Base-by-base conservation (phyloP, 441 rosid species). In the Populus trichocarpa region DNA sequence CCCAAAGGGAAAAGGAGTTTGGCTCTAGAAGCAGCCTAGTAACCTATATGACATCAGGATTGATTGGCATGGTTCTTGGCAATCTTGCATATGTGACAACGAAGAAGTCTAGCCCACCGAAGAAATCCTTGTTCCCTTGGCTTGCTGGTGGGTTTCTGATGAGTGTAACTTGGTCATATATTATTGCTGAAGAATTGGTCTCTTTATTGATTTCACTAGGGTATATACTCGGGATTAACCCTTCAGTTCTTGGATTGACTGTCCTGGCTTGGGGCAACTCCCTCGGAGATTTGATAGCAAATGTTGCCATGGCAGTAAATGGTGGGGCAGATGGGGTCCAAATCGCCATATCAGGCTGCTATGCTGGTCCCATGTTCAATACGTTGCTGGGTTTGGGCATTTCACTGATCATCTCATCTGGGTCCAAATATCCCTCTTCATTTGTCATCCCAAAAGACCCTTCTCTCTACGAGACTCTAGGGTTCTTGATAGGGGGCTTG, bases 241-340 rank as follows among this genome's bases (percentile, higher is more conserved):
- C 98, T 77, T 93, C 99, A 18, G 86, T 92, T 78, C 81, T 93
- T 20, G 99, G 99, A 12, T 83, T 95, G 4, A 95, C 98, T 6
- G 88, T 95, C 75, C 93, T 95, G 28, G 98, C 98, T 1, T 93
- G 99, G 98, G 99, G 99, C 9, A 95, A 95, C 11, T 95, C 98
- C 1, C 84, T 92, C 0, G 98, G 99, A n/a, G 99, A 95, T 83
- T 84, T 95, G 74, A 88, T 92, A 70, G 88, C 97, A 0, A 93
- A 93, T 38, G 88, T 87, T 46, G 88, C 99, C 2, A 86, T 95
- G 97, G 93, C 96, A 0, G 6, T 89, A 63, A 85, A 91, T 68
- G 97, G 93, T 36, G 99, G 97, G 28, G 72, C 85, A 36, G 90
- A 91, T 53, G 97, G 98, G 69, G 90, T 82, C 35, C 99, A 95